Conservation (phyloP, 78 protist genomes). For the Goniomonas avonlea region DNA sequence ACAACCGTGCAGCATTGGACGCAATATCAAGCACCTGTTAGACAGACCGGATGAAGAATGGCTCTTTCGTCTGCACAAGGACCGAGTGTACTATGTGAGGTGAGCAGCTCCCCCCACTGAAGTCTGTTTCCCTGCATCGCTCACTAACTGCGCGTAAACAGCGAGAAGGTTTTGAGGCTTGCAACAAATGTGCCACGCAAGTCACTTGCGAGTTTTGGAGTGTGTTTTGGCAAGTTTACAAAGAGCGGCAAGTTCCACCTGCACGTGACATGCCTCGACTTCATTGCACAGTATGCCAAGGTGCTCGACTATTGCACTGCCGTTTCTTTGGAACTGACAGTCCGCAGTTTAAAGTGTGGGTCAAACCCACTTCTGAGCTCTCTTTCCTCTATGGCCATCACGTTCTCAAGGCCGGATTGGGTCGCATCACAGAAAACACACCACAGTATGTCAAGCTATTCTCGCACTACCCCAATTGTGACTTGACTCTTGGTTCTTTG, state of each 20-base stretch:
- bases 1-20: conserved; percentile 82
- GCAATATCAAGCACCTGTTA: conserved; percentile 76
- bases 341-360: conserved; percentile 67
- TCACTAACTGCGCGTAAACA: too few species aligned
- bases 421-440: conserved; percentile 95
- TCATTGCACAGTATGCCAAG: conserved; percentile 86
- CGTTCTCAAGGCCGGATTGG: conserved; percentile 92
- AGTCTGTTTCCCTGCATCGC: too few species aligned
- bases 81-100: conserved; percentile 92
- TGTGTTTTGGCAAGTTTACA: conserved; percentile 95
- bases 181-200: conserved; percentile 64
- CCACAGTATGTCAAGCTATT: too few species aligned
- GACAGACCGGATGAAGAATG: conserved; percentile 90
- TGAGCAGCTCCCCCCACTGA: too few species aligned
- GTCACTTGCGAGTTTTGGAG: conserved; percentile 75
- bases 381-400: conserved; percentile 95
- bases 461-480: conserved; percentile 52
- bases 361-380: conserved; percentile 90
- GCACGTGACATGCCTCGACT: conserved; percentile 89
- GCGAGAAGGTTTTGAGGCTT: conserved; percentile 20
- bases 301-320: background rate
- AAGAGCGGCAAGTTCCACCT: conserved; percentile 83
- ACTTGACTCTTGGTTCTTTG: background rate
- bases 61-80: conserved; percentile 90
- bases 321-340: background rate